Conservation (phyloP, 148 eudicot species). For the Vaccinium vitisidaea region DNA sequence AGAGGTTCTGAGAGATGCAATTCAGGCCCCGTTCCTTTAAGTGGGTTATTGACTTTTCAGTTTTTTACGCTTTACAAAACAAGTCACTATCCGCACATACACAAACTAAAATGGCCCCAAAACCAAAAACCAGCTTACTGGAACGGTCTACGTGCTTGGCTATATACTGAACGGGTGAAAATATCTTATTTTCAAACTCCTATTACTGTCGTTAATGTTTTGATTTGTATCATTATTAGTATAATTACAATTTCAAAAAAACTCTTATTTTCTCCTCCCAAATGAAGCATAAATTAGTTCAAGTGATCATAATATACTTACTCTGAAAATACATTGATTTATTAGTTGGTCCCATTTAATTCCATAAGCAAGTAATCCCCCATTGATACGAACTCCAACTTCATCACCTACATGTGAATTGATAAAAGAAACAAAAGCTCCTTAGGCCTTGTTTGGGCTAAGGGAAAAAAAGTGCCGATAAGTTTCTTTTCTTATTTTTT, state of each 20-base stretch:
- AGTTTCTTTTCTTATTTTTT: too few relatives aligned
- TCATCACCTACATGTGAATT: conserved; percentile 18
- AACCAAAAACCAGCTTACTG: too few relatives aligned
- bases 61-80: too few relatives aligned
- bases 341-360: conserved; percentile 19
- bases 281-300: conserved; percentile 15
- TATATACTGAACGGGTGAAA: not conserved
- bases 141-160: not conserved
- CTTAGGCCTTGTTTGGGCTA: conserved; percentile 16
- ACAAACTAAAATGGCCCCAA: too few relatives aligned
- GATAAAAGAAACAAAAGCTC: conserved; percentile 20
- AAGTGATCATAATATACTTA: not conserved
- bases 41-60: too few relatives aligned
- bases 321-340: conserved; percentile 2
- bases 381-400: conserved; percentile 6
- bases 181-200: not conserved
- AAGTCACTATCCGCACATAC: too few relatives aligned
- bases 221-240: too few relatives aligned
- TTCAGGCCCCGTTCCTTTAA: too few relatives aligned
- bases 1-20: too few relatives aligned
- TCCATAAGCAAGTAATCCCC: conserved; percentile 8
- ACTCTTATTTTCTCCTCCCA: not conserved
- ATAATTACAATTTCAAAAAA: too few relatives aligned
- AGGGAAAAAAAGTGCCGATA: too few relatives aligned
- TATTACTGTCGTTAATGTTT: too few relatives aligned